Conservation (phyloP, 1,139 yeast genomes). For the Ogataea hybrid region DNA sequence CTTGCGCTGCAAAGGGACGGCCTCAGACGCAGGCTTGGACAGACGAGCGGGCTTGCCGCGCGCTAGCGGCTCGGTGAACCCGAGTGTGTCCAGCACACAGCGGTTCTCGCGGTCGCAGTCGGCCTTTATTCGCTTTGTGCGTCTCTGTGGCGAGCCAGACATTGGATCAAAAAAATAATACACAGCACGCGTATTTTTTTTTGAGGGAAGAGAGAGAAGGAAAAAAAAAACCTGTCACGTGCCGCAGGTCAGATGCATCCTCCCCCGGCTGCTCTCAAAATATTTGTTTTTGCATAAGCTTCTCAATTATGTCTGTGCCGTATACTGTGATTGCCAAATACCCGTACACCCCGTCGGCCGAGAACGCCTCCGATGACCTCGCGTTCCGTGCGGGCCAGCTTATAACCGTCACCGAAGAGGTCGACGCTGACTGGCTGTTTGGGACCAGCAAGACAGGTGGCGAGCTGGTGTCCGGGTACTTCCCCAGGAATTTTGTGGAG, state of each 20-base stretch:
- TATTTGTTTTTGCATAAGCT: neutral
- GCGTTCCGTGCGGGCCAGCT: conserved; percentile 63
- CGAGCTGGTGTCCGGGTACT: conserved; percentile 59
- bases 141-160: conserved; percentile 13
- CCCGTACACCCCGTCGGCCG: conserved; percentile 31
- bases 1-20: conserved; percentile 11
- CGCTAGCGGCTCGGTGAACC: conserved; percentile 8
- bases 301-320: conserved; percentile 22
- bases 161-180: conserved; percentile 6
- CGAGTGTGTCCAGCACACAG: neutral
- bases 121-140: conserved; percentile 8
- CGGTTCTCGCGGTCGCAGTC: neutral
- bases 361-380: conserved; percentile 68
- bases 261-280: neutral
- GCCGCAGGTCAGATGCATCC: neutral
- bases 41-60: conserved; percentile 4
- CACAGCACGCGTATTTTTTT: conserved; percentile 5
- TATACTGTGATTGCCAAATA: conserved; percentile 29
- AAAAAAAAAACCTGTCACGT: neutral
- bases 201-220: neutral
- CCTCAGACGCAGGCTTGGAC: neutral
- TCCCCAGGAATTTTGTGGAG: conserved; percentile 84
- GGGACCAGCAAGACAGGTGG: conserved; percentile 54
- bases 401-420: conserved; percentile 71
- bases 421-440: conserved; percentile 88